These are phyloP conservation scores for Salix exigua DNA, from an alignment of 345 rosid species.

Conservation along the genomic window DNA sequence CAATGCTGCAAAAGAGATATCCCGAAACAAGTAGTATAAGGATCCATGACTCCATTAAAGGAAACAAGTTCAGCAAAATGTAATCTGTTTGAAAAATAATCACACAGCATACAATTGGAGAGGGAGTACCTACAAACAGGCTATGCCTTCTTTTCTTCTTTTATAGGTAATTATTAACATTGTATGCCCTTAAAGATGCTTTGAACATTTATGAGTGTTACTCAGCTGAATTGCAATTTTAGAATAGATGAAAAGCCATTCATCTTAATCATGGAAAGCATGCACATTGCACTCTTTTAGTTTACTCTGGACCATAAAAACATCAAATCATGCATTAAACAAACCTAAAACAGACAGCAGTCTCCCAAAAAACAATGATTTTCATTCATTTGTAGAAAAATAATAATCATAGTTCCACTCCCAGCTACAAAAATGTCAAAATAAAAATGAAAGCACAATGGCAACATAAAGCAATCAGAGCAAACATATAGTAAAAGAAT, in stretches of 20 bases:
- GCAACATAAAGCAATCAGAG: not conserved
- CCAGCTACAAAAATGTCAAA: not conserved
- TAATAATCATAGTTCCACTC: not conserved
- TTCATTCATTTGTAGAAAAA: not conserved
- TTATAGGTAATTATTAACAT: not conserved
- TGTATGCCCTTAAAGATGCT: not conserved
- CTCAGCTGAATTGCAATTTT: not conserved
- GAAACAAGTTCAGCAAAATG: not conserved
- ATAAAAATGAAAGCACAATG: not conserved
- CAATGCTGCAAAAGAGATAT: constrained; percentile 69
- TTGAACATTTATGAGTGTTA: not conserved
- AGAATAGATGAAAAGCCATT: not conserved
- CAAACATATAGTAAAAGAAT: not conserved
- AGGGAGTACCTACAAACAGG: not conserved
- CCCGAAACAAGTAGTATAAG: constrained; percentile 19
- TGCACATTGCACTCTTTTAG: not conserved
- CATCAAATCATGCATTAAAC: not conserved
- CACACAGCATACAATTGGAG: not conserved
- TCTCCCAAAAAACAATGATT: not conserved
- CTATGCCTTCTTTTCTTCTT: not conserved
- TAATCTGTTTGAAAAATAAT: not conserved
- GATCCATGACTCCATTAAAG: not conserved
- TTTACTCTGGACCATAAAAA: not conserved
- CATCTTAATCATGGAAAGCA: not conserved
- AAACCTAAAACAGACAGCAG: not conserved